Percentiles rank a stretch among this genome's conserved stretches.
phyloP scores from a whole-genome alignment of 1,284 basidiomycete genomes.

The Ustilago sp. region DNA sequence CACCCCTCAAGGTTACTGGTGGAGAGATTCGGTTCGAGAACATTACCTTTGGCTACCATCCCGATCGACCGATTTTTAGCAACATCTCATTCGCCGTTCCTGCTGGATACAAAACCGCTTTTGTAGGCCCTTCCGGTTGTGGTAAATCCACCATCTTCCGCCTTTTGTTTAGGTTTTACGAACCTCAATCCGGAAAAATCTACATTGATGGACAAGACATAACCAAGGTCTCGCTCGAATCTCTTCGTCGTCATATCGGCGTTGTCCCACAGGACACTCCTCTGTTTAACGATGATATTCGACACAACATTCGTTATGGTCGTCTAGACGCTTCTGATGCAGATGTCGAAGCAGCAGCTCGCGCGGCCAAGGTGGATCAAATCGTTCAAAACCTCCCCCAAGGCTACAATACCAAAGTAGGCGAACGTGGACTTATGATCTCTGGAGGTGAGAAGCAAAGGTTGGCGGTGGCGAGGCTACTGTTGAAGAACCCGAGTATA shows the following conservation, averaged over 20 bases:
- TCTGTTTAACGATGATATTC: constrained; percentile 92
- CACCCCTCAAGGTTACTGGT: constrained; percentile 78
- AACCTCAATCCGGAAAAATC: constrained; percentile 83
- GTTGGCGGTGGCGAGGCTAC: constrained; percentile 88
- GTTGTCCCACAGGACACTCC: constrained; percentile 99
- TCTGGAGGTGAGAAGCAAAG: constrained; percentile 98
- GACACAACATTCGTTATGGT: constrained; percentile 95
- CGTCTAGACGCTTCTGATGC: constrained; percentile 87
- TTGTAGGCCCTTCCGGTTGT: constrained; percentile 95
- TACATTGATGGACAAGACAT: constrained; percentile 89
- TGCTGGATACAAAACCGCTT: constrained; percentile 93
- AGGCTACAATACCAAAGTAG: constrained; percentile 89
- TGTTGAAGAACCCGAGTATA: constrained; percentile 93
- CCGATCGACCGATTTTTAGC: constrained; percentile 88
- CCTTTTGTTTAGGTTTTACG: constrained; percentile 93
- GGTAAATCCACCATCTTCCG: constrained; percentile 98
- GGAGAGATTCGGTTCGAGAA: constrained; percentile 94
- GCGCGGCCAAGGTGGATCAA: constrained; percentile 86
- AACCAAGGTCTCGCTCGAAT: constrained; percentile 78
- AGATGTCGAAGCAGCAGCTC: constrained; percentile 84
- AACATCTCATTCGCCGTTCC: constrained; percentile 84
- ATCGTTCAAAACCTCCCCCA: constrained; percentile 84
- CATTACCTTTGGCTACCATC: constrained; percentile 90
- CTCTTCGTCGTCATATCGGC: constrained; percentile 82
- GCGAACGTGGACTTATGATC: constrained; percentile 96